Evolutionary conservation across 2,329 filamentous ascomycete genomes (phyloP), one percentile per base, ranked within the genome.

Genomic region (Aureobasidium pullulans): DNA sequence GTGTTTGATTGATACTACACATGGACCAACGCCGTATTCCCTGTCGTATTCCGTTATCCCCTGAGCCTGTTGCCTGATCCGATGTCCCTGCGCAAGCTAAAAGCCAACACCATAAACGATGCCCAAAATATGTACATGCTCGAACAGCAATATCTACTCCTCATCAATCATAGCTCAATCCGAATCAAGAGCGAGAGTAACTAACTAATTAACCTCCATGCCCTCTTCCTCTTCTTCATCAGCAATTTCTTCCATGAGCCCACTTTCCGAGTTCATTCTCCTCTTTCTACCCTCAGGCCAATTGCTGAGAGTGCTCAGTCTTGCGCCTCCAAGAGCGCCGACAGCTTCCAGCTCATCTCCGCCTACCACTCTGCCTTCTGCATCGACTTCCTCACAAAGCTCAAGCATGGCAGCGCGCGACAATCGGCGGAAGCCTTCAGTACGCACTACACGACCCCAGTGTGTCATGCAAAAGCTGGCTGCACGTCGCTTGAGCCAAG

Each of bases 391-490:
- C 72, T 96, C 90, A 58, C 90, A 96, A 9, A 99, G 81, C 69
- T 96, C 93, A 59, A 97, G 88, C 60, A 99, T 79, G 23, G 90
- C 89, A 56, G 82, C 78, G 58, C 89, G 86, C 59, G 87, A 90
- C 37, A 99, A 79, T 52, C 84, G 86, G 61, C 91, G 81, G 77
- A 97, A 99, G 0, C 89, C 92, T 36, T 87, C 82, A 0, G 92
- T 96, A 16, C 94, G 86, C 23, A 97, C 94, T 31, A 99, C 84
- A 48, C 94, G 86, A 57, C 94, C 94, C 91, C 94, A 99, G 72
- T 97, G 90, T 40, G 87, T 88, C 73, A 99, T 84, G 70, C 91
- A 96, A 73, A 95, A 97, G 48, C 80, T 81, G 0, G 92, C 92
- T 0, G 94, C 90, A 57, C 93, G 86, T 66, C 89, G 89, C 71